Conservation (phyloP, 164 flowering plant genomes). For the Taxillus chinensis region DNA sequence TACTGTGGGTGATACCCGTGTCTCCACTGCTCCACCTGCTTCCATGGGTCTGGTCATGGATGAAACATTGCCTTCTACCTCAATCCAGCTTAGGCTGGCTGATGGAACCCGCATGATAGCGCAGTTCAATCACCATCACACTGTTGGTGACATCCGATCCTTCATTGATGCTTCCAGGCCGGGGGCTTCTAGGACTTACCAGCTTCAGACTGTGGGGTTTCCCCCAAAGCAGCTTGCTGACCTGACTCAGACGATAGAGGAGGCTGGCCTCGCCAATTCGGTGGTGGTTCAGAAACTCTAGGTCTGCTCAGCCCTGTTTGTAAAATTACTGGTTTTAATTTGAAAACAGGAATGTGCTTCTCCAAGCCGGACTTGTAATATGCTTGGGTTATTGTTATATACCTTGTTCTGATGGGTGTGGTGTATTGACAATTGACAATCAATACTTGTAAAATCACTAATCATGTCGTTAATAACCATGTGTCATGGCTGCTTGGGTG, state of each 20-base stretch:
- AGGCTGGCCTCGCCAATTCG: constrained; percentile 87
- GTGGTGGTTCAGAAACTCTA: constrained; percentile 78
- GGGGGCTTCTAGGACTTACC: constrained; percentile 43
- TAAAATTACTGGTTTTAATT: no score
- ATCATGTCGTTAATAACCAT: no score
- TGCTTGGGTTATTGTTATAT: no score
- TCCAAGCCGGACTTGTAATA: no score
- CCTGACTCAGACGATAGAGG: constrained; percentile 62
- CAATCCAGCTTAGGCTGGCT: constrained; percentile 72
- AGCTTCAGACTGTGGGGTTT: constrained; percentile 71
- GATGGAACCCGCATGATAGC: constrained; percentile 88
- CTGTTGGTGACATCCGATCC: constrained; percentile 57
- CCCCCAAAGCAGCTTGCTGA: constrained; percentile 80
- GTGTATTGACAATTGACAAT: no score
- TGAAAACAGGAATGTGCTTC: no score
- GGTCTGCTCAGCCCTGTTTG: background rate
- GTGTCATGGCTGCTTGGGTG: no score
- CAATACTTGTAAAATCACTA: no score
- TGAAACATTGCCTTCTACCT: constrained; percentile 49
- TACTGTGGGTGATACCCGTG: constrained; percentile 16
- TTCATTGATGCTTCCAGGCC: constrained; percentile 81
- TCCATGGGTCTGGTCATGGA: constrained; percentile 53
- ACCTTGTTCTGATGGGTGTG: no score
- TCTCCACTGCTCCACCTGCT: constrained; percentile 33
- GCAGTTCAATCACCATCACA: constrained; percentile 70